Evolutionary conservation across 2,329 filamentous ascomycete genomes (phyloP).

Genomic region (Emydomyces testavorans): DNA sequence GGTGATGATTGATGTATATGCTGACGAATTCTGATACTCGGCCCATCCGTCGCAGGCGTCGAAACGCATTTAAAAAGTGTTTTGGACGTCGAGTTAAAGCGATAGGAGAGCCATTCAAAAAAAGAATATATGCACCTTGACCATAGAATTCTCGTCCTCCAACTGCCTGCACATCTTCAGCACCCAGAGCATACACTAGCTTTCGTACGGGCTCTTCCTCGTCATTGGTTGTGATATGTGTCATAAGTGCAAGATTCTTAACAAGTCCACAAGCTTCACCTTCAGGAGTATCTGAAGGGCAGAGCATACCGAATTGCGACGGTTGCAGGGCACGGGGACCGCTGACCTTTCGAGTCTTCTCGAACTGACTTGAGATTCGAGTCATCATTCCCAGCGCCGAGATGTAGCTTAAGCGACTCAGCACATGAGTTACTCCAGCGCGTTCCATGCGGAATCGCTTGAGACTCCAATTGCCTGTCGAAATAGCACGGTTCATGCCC

Average conservation of each 20-base stretch:
- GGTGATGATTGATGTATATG: slow-evolving; percentile 89
- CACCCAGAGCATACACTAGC: slow-evolving; percentile 75
- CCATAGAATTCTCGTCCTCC: slow-evolving; percentile 78
- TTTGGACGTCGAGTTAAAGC: slow-evolving; percentile 79
- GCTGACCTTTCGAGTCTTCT: slow-evolving; percentile 94
- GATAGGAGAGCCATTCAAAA: slow-evolving; percentile 89
- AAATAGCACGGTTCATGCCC: slow-evolving; percentile 90
- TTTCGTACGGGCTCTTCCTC: slow-evolving; percentile 83
- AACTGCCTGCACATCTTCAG: slow-evolving; percentile 67
- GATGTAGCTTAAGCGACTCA: slow-evolving; percentile 93
- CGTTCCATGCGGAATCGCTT: slow-evolving; percentile 99
- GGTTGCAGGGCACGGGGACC: slow-evolving; percentile 92
- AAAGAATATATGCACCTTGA: slow-evolving; percentile 75
- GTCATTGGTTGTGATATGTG: slow-evolving; percentile 94
- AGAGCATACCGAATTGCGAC: slow-evolving; percentile 97
- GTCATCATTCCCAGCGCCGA: slow-evolving; percentile 99
- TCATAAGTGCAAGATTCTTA: slow-evolving; percentile 97
- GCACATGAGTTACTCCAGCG: slow-evolving; percentile 88
- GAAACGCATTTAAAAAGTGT: slow-evolving; percentile 71
- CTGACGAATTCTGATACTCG: slow-evolving; percentile 93
- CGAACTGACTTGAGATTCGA: slow-evolving; percentile 93
- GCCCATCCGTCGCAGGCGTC: slow-evolving; percentile 75
- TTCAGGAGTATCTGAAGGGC: slow-evolving; percentile 93
- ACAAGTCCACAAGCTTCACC: slow-evolving; percentile 96
- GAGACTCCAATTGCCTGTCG: slow-evolving; percentile 94